phyloP scores from a whole-genome alignment of 129 eudicot species.

The Gnaphalium uliginosum region DNA sequence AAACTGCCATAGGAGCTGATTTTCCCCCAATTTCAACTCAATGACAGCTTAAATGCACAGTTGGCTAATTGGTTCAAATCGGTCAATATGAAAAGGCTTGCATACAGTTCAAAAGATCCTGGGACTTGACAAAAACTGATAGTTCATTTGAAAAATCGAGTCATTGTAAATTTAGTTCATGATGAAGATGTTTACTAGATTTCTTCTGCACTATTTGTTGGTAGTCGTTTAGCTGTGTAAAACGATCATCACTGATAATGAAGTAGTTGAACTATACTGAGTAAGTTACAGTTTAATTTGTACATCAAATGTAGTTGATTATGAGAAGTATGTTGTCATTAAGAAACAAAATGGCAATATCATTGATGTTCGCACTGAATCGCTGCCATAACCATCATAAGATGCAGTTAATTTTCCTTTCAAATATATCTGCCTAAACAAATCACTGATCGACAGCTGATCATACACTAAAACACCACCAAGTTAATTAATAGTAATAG shows the following conservation, averaged over 20 bases:
- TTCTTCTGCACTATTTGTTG: background rate
- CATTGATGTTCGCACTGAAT: too few species aligned
- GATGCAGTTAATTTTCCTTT: background rate
- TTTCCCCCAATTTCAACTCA: constrained; percentile 20
- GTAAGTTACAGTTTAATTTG: background rate
- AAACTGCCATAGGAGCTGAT: constrained; percentile 20
- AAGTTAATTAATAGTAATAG: constrained; percentile 21
- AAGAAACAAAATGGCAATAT: too few species aligned
- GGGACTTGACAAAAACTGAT: background rate
- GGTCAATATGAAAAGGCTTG: background rate
- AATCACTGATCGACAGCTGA: constrained; percentile 13
- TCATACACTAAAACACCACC: too few species aligned
- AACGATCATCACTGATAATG: background rate
- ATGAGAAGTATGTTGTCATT: background rate
- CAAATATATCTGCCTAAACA: background rate
- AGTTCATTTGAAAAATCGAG: background rate
- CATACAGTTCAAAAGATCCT: background rate
- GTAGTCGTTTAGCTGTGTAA: background rate
- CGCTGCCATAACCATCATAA: too few species aligned
- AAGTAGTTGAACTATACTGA: background rate
- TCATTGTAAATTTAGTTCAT: background rate
- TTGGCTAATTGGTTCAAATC: background rate
- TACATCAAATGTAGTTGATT: background rate
- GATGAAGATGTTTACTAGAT: background rate
- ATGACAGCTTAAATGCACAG: constrained; percentile 3